phyloP scores from a whole-genome alignment of 805 yeast genomes.

The Candida germanica region DNA sequence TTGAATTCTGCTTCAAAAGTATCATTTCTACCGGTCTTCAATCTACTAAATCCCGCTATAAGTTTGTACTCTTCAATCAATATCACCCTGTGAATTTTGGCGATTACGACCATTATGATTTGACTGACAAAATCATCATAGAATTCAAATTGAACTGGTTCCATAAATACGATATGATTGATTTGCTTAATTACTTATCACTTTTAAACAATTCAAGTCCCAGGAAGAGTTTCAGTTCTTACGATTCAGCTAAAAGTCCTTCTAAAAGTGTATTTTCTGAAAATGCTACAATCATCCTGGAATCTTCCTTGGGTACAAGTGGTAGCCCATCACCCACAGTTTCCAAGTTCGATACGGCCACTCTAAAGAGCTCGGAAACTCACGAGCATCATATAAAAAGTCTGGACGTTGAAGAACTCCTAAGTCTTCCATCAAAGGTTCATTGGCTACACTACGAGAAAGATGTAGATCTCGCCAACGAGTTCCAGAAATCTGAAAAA shows the following conservation, averaged over 20 bases:
- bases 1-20: conserved; percentile 20
- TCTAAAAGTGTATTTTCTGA: conserved; percentile 6
- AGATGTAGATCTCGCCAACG: conserved; percentile 19
- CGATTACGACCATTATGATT: conserved; percentile 3
- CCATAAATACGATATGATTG: conserved; percentile 10
- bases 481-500: conserved; percentile 10
- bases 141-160: conserved; percentile 15
- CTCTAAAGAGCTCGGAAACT: not conserved
- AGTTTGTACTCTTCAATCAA: conserved; percentile 17
- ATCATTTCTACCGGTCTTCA: conserved; percentile 25
- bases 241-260: conserved; percentile 4
- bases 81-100: conserved; percentile 6
- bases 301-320: conserved; percentile 1
- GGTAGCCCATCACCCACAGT: not conserved
- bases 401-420: conserved; percentile 1
- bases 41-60: conserved; percentile 24
- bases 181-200: conserved; percentile 5
- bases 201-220: not conserved
- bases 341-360: not conserved
- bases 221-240: conserved; percentile 5
- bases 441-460: conserved; percentile 32
- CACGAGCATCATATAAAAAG: conserved; percentile 1
- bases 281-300: conserved; percentile 1
- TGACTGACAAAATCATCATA: conserved; percentile 11
- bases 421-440: conserved; percentile 5